A percentile compares a stretch with the other conserved stretches of the same genome.
phyloP scores from a whole-genome alignment of 305 asterid species.

The Plantago coronopus region DNA sequence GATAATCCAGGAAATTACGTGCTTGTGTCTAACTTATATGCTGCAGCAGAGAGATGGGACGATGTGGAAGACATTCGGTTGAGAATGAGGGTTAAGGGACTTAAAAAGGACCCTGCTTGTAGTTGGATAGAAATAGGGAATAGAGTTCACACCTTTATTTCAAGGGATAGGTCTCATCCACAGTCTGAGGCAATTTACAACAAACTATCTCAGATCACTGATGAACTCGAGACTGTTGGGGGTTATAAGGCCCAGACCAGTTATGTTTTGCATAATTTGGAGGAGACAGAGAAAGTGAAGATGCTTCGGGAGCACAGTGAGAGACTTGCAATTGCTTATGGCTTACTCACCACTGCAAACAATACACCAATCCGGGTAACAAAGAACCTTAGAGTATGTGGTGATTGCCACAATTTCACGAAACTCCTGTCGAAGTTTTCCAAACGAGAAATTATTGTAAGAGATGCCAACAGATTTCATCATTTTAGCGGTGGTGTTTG shows the following conservation, averaged over 20 bases:
- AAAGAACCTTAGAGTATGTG: slow-evolving; percentile 78
- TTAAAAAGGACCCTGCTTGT: slow-evolving; percentile 86
- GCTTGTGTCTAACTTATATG: slow-evolving; percentile 64
- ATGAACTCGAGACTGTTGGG: slow-evolving; percentile 50
- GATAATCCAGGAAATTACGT: slow-evolving; percentile 76
- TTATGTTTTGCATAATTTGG: slow-evolving; percentile 57
- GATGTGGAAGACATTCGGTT: slow-evolving; percentile 61
- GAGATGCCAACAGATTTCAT: slow-evolving; percentile 80
- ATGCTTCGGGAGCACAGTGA: slow-evolving; percentile 73
- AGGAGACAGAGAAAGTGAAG: slow-evolving; percentile 53
- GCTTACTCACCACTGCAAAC: slow-evolving; percentile 40
- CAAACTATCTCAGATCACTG: slow-evolving; percentile 45
- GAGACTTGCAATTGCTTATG: slow-evolving; percentile 77
- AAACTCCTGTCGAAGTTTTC: slow-evolving; percentile 56
- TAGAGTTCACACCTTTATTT: slow-evolving; percentile 54
- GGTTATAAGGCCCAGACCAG: slow-evolving; percentile 67
- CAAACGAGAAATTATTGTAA: slow-evolving; percentile 56
- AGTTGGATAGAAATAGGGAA: slow-evolving; percentile 80
- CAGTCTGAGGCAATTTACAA: slow-evolving; percentile 43
- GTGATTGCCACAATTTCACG: slow-evolving; percentile 69
- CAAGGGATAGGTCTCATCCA: slow-evolving; percentile 73
- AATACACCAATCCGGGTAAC: slow-evolving; percentile 50
- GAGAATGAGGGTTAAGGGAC: slow-evolving; percentile 61
- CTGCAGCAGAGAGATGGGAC: slow-evolving; percentile 68
- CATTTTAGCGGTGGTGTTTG: slow-evolving; percentile 69